Percentiles rank a stretch among this genome's conserved stretches.
phyloP scores from a whole-genome alignment of 768 basidiomycete species.

The Leccinum aurantiacum region DNA sequence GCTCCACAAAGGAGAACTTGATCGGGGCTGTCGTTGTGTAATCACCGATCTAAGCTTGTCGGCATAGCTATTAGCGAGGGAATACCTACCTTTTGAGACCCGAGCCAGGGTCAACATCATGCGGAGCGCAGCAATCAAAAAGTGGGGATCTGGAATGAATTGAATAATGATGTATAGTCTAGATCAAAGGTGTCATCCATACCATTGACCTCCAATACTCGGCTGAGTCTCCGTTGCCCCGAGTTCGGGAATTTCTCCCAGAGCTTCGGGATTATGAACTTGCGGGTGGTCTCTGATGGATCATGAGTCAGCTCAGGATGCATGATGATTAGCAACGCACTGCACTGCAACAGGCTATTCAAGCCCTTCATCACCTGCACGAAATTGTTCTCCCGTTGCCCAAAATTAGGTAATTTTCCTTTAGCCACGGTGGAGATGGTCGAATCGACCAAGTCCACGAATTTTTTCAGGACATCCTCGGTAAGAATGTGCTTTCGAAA shows the following conservation, averaged over 20 bases:
- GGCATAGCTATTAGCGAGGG: too few species aligned
- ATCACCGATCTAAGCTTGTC: too few species aligned
- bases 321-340: constrained; percentile 7
- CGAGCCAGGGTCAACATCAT: constrained; percentile 18
- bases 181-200: background rate
- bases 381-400: constrained; percentile 6
- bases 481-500: constrained; percentile 19
- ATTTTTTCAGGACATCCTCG: constrained; percentile 6
- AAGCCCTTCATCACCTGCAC: constrained; percentile 24
- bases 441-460: constrained; percentile 17
- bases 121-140: constrained; percentile 18
- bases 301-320: background rate
- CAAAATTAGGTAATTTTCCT: background rate
- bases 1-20: constrained; percentile 10
- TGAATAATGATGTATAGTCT: background rate
- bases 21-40: too few species aligned
- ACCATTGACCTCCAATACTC: constrained; percentile 17
- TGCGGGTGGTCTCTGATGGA: constrained; percentile 10
- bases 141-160: constrained; percentile 4
- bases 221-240: constrained; percentile 6
- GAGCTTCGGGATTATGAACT: background rate
- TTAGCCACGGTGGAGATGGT: constrained; percentile 1
- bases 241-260: background rate
- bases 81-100: constrained; percentile 14
- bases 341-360: constrained; percentile 15